A percentile compares a stretch with the other conserved stretches of the same genome.
Conservation (phyloP, 768 basidiomycete species). For the Boletus sp. region DNA sequence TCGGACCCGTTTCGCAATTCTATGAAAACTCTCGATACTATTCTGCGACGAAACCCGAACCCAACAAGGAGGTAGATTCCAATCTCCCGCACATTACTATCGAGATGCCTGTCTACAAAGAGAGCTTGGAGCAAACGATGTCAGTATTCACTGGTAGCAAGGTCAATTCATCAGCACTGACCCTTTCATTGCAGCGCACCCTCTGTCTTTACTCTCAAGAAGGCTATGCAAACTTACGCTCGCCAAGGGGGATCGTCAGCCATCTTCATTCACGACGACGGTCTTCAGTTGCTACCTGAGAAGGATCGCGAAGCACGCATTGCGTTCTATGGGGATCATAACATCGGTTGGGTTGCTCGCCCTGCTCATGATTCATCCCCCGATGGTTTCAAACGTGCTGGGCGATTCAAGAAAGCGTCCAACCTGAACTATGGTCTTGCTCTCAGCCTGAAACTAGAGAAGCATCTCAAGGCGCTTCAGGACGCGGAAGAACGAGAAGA, state of each 20-base stretch:
- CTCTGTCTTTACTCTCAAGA: constrained; percentile 64
- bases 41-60: constrained; percentile 61
- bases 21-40: constrained; percentile 85
- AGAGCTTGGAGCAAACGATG: constrained; percentile 80
- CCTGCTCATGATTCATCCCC: constrained; percentile 39
- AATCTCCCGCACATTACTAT: constrained; percentile 74
- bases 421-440: constrained; percentile 82
- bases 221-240: constrained; percentile 63
- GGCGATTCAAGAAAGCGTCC: constrained; percentile 91
- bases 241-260: constrained; percentile 59
- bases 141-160: constrained; percentile 36
- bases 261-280: constrained; percentile 64
- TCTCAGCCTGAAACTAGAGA: constrained; percentile 37
- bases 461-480: constrained; percentile 36
- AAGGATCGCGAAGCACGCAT: constrained; percentile 48
- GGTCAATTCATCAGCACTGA: background rate
- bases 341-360: constrained; percentile 60
- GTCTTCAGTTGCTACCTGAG: constrained; percentile 48
- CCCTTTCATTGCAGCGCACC: constrained; percentile 45
- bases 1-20: constrained; percentile 85
- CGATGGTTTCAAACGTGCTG: constrained; percentile 43
- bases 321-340: constrained; percentile 55
- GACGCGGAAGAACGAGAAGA: constrained; percentile 44
- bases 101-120: constrained; percentile 88
- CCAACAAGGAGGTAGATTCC: constrained; percentile 62